Conservation (phyloP, 2,329 filamentous ascomycete species). For the Fusarium burgessii region DNA sequence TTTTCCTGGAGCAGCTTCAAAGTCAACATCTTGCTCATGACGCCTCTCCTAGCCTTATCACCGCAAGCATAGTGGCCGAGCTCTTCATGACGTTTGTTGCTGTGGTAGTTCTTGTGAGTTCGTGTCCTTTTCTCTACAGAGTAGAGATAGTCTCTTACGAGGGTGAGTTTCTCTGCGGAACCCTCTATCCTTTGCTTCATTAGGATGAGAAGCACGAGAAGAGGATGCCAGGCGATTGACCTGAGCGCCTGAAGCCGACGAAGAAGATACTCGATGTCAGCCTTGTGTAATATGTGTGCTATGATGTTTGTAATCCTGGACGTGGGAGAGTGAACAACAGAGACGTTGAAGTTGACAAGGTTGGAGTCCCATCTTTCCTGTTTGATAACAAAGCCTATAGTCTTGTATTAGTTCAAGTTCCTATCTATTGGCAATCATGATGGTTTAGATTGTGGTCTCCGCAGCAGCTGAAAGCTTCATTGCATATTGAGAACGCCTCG, state of each 20-base stretch:
- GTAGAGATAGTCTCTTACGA: neutral
- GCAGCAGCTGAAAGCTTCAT: neutral
- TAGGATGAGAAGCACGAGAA: neutral
- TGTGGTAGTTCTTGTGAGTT: neutral
- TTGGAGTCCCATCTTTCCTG: neutral
- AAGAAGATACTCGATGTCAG: neutral
- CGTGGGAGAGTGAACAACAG: neutral
- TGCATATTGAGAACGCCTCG: fast-evolving
- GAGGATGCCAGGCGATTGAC: neutral
- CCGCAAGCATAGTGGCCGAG: neutral
- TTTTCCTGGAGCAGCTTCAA: neutral
- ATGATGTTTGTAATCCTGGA: neutral
- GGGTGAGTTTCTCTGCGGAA: neutral
- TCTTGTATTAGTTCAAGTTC: too few relatives aligned
- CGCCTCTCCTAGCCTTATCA: neutral
- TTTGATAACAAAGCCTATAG: neutral
- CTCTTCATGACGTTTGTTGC: neutral
- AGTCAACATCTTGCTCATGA: neutral
- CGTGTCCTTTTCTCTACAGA: neutral
- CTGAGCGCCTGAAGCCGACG: neutral
- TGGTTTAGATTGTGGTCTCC: neutral
- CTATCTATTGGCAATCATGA: neutral
- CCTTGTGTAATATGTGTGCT: neutral
- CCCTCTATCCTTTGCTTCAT: neutral
- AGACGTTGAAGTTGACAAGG: neutral